Evolutionary conservation across 1,284 basidiomycete genomes (phyloP), one percentile per base, ranked within the genome.

Genomic region (Ustilago crameri): DNA sequence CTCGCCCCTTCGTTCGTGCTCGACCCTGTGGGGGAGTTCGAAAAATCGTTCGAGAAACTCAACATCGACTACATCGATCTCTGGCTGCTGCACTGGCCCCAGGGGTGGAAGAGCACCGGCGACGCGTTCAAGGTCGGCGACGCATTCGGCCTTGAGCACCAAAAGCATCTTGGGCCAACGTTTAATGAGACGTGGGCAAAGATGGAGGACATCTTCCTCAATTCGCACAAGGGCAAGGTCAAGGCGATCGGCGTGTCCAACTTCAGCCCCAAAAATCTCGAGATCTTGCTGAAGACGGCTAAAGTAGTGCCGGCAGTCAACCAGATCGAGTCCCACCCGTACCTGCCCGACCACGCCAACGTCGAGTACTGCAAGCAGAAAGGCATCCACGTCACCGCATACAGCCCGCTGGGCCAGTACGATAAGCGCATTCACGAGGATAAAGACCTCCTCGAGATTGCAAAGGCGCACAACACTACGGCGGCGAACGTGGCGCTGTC

Each of bases 321-420:
- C 59, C 79, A 80, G 56, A 60, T 80, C 48, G 78, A 80, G 45
- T 51, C 67, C 15, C 70, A 71, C 47, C 77, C 76, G 4, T 78
- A 70, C 53, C 51, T 62, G 41, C 76, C 63, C 27, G 73, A 93
- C 78, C 89, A 89, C 83, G 86, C 89, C 56, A 87, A 93, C 46
- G 75, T 91, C 56, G 83, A 85, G 17, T 93, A 89, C 84, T 87
- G 91, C 80, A 87, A 88, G 77, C 85, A 86, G 34, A 89, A 92
- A 81, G 86, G 86, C 34, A 93, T 95, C 75, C 84, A 89, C 26
- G 85, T 91, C 0, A 87, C 93, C 82, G 92, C 92, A 0, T 94
- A 93, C 84, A 92, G 90, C 9, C 93, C 93, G 3, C 87, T 93
- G 27, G 92, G 92, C 5, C 91, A 90, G 18, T 88, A 89, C 8